phyloP scores from a whole-genome alignment of 208 protist species.

The Leptomonas seymouri region DNA sequence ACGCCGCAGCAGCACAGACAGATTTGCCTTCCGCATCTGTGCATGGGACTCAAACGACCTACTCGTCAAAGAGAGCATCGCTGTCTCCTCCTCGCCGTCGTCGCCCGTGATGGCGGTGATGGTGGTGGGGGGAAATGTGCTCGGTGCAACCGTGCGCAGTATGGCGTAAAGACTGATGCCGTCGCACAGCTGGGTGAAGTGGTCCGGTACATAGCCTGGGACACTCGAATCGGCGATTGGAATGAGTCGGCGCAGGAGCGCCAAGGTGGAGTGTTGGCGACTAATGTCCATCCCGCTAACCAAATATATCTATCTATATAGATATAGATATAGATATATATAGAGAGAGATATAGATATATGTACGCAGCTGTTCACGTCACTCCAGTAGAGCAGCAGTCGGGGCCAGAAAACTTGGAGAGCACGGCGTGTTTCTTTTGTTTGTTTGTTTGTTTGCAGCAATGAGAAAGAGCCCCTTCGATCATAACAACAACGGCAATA shows the following conservation, averaged over 20 bases:
- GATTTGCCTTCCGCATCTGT: slow-evolving; percentile 42
- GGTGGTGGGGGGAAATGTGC: slow-evolving; percentile 36
- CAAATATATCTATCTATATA: too few relatives aligned
- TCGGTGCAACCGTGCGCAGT: slow-evolving; percentile 44
- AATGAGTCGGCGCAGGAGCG: slow-evolving; percentile 33
- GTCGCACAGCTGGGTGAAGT: slow-evolving; percentile 44
- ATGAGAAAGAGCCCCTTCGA: too few relatives aligned
- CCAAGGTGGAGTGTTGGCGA: slow-evolving; percentile 30
- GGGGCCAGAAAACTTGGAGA: too few relatives aligned
- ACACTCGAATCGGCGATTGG: slow-evolving; percentile 8
- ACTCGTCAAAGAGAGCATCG: slow-evolving; percentile 10
- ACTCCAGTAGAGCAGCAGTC: too few relatives aligned
- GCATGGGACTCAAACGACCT: slow-evolving; percentile 6
- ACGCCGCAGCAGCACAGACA: slow-evolving; percentile 41
- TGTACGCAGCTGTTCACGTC: too few relatives aligned
- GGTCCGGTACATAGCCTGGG: slow-evolving; percentile 13
- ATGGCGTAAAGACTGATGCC: slow-evolving; percentile 44
- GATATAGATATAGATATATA: too few relatives aligned
- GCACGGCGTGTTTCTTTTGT: too few relatives aligned
- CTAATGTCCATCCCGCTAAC: not conserved
- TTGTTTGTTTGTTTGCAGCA: too few relatives aligned
- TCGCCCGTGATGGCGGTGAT: slow-evolving; percentile 15
- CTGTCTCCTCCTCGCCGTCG: slow-evolving; percentile 3
- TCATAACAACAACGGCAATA: too few relatives aligned
- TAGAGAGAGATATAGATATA: too few relatives aligned